These are phyloP conservation scores for Fusarium devonianum DNA, from an alignment of 2,329 filamentous ascomycete species.

Conservation along the genomic window DNA sequence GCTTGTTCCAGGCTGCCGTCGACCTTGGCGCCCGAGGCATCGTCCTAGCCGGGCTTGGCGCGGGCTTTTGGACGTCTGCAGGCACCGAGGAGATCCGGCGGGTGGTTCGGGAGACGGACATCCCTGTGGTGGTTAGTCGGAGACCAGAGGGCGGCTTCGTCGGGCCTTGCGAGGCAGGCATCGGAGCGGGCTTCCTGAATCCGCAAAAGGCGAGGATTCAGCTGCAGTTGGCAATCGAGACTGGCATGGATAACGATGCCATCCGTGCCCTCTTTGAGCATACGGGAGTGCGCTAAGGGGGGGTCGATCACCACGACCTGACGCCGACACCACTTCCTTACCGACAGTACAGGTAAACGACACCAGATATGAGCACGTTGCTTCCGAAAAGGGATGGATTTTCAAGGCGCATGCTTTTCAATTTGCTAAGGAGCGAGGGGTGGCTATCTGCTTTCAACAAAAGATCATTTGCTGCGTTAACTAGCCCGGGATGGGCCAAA, in stretches of 20 bases:
- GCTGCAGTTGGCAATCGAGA: slow-evolving; percentile 52
- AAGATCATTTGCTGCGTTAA: slow-evolving; percentile 14
- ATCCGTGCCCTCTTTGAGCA: slow-evolving; percentile 44
- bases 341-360: slow-evolving; percentile 23
- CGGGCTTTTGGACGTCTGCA: slow-evolving; percentile 55
- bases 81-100: slow-evolving; percentile 52
- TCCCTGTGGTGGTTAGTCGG: slow-evolving; percentile 59
- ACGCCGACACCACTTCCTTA: slow-evolving; percentile 9
- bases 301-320: slow-evolving; percentile 7
- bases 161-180: slow-evolving; percentile 48
- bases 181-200: slow-evolving; percentile 61
- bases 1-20: slow-evolving; percentile 57
- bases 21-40: slow-evolving; percentile 60
- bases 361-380: slow-evolving; percentile 10
- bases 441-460: slow-evolving; percentile 29
- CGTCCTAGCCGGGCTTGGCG: slow-evolving; percentile 63
- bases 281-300: slow-evolving; percentile 35
- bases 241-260: slow-evolving; percentile 37
- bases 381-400: slow-evolving; percentile 9
- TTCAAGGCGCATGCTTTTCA: slow-evolving; percentile 27
- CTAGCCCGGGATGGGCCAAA: slow-evolving; percentile 26
- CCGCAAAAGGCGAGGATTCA: slow-evolving; percentile 63
- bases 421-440: slow-evolving; percentile 22
- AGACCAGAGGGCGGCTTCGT: slow-evolving; percentile 61
- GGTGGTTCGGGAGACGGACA: slow-evolving; percentile 53